Evolutionary conservation across 2,329 filamentous ascomycete species (phyloP).

Genomic region (Cryphonectria radicalis): DNA sequence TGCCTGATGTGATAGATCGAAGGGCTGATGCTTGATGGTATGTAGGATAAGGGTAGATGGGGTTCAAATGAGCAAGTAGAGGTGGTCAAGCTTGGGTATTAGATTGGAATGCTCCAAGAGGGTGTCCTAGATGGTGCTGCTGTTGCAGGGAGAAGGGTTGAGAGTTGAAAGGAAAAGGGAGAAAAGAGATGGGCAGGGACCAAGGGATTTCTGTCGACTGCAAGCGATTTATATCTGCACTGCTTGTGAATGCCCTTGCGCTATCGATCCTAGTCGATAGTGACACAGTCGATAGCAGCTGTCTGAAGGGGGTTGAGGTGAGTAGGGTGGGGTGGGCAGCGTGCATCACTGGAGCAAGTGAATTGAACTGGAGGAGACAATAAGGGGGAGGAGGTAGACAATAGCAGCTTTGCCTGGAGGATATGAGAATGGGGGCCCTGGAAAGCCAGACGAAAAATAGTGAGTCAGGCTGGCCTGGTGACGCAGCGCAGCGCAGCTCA

Average conservation of each 20-base stretch:
- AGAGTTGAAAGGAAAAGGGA: background rate
- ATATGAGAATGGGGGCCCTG: background rate
- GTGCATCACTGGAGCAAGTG: background rate
- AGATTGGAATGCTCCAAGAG: background rate
- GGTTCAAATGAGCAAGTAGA: background rate
- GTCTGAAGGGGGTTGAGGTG: background rate
- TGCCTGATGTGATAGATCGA: background rate
- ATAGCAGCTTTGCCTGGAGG: background rate
- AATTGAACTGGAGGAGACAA: background rate
- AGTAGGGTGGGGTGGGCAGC: background rate
- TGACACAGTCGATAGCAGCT: background rate
- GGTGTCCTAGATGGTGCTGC: background rate
- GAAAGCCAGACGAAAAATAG: background rate
- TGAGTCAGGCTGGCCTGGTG: background rate
- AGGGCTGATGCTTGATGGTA: background rate
- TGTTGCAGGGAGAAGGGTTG: background rate
- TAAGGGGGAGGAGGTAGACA: background rate
- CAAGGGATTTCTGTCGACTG: background rate
- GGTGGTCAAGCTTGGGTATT: background rate
- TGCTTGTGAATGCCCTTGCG: background rate
- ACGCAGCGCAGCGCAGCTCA: background rate
- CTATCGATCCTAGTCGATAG: background rate
- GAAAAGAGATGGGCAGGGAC: background rate
- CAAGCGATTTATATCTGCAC: background rate
- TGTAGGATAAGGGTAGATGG: background rate